phyloP scores from a whole-genome alignment of 345 rosid species.

The Euphorbia lathyris region DNA sequence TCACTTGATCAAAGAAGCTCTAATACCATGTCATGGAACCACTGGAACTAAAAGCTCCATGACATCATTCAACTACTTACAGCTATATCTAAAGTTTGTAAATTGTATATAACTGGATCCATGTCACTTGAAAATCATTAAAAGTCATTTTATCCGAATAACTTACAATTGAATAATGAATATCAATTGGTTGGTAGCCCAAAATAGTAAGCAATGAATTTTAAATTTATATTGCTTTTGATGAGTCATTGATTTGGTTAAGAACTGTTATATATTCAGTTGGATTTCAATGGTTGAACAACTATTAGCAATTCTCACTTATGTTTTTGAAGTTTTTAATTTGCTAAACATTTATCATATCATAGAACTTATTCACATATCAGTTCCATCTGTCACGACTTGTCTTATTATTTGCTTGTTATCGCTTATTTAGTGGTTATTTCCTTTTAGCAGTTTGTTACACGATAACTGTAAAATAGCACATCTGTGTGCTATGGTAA shows the following conservation, averaged over 20 bases:
- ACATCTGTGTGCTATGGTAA: too few relatives aligned
- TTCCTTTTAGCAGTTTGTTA: too few relatives aligned
- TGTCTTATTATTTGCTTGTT: too few relatives aligned
- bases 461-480: too few relatives aligned
- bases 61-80: neutral
- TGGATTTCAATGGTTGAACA: neutral
- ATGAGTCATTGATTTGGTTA: neutral
- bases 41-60: too few relatives aligned
- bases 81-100: neutral
- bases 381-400: neutral
- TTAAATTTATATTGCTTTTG: neutral
- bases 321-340: neutral
- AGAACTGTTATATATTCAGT: neutral
- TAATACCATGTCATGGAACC: too few relatives aligned
- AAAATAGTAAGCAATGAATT: neutral
- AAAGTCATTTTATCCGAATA: neutral
- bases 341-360: neutral
- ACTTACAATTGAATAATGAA: neutral
- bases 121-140: neutral
- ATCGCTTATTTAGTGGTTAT: too few relatives aligned
- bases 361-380: neutral
- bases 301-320: neutral
- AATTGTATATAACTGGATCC: neutral
- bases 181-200: neutral
- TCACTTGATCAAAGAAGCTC: too few relatives aligned